Evolutionary conservation across 2,329 filamentous ascomycete species (phyloP).

Genomic region (Neonectria hederae): DNA sequence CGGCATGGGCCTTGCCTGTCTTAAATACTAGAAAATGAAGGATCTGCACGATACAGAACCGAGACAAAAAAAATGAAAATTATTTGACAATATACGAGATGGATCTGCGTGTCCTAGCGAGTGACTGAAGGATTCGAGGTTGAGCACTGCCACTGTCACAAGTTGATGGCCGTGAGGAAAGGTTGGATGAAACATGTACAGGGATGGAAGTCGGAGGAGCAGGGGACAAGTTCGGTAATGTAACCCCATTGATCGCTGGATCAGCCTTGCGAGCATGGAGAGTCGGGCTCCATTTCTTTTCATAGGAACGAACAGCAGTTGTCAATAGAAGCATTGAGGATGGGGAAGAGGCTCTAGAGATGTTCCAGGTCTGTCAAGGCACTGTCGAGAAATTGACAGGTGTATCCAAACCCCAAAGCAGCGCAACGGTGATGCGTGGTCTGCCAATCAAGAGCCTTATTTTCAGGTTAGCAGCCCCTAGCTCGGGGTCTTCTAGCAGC

Average conservation of each 20-base stretch:
- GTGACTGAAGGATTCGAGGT: background rate
- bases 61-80: background rate
- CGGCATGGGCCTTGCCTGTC: background rate
- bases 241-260: conserved; percentile 13
- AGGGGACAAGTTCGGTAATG: background rate
- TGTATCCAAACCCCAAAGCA: background rate
- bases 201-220: conserved; percentile 1
- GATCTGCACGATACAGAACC: background rate
- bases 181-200: conserved; percentile 9
- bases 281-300: background rate
- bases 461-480: background rate
- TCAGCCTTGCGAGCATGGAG: conserved; percentile 20
- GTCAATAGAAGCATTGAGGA: background rate
- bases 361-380: background rate
- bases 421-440: background rate
- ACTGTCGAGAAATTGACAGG: background rate
- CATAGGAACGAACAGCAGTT: background rate
- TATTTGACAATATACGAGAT: background rate
- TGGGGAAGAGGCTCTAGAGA: background rate
- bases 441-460: background rate
- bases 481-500: background rate
- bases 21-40: background rate
- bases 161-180: background rate
- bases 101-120: background rate
- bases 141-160: conserved; percentile 6